Percentiles rank a stretch among this genome's conserved stretches.
These are phyloP conservation scores for Microthlaspi erraticum DNA, from an alignment of 345 rosid species.

Conservation along the genomic window DNA sequence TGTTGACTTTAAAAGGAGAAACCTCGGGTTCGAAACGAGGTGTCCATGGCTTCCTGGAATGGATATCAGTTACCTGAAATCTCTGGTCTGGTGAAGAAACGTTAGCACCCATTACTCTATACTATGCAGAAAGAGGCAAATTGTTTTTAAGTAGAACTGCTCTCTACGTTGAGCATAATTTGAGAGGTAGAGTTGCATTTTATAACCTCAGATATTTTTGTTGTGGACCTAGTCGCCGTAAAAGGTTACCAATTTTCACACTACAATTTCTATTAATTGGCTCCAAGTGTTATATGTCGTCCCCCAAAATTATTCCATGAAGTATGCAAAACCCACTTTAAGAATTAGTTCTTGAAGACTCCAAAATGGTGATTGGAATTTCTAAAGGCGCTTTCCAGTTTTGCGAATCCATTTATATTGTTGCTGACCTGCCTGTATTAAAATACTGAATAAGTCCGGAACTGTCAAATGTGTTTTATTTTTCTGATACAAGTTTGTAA, in stretches of 20 bases:
- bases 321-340: neutral
- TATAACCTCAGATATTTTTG: conserved; percentile 27
- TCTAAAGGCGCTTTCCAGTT: neutral
- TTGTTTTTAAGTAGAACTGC: neutral
- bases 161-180: conserved; percentile 21
- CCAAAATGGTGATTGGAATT: neutral
- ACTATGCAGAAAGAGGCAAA: conserved; percentile 9
- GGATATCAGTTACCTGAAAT: conserved; percentile 8
- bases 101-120: conserved; percentile 41
- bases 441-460: neutral
- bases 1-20: conserved; percentile 28
- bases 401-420: neutral
- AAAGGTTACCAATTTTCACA: neutral
- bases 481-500: neutral
- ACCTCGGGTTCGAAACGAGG: conserved; percentile 26
- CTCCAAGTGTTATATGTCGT: neutral
- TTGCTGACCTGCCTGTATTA: neutral
- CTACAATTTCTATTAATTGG: neutral
- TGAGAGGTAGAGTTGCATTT: conserved; percentile 11
- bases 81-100: conserved; percentile 27
- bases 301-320: neutral
- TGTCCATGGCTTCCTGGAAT: conserved; percentile 29
- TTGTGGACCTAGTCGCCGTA: conserved; percentile 7
- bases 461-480: neutral
- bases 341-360: neutral